Percentiles rank a stretch among this genome's conserved stretches.
These are phyloP conservation scores for Trichoderma sp. DNA, from an alignment of 2,329 filamentous ascomycete species.

Conservation along the genomic window DNA sequence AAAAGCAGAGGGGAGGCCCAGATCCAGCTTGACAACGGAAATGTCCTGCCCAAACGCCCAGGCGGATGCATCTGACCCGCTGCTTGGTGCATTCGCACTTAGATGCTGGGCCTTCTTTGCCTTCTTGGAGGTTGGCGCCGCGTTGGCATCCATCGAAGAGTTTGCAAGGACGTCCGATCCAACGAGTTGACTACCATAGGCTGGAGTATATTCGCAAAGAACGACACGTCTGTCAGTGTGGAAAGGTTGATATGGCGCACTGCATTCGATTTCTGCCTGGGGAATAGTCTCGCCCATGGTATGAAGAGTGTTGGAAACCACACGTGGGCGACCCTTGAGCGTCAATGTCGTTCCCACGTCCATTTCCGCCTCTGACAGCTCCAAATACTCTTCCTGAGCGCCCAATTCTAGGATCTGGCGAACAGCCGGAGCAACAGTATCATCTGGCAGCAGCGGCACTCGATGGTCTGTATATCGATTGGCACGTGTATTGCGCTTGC, in stretches of 20 bases:
- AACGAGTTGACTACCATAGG: conserved; percentile 36
- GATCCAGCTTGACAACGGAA: conserved; percentile 51
- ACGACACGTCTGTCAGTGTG: conserved; percentile 85
- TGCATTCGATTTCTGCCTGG: conserved; percentile 90
- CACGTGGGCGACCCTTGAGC: conserved; percentile 44
- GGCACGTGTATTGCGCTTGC: conserved; percentile 55
- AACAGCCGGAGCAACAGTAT: conserved; percentile 57
- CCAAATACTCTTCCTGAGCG: conserved; percentile 57
- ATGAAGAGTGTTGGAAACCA: conserved; percentile 33
- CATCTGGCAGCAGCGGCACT: conserved; percentile 63
- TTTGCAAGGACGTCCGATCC: conserved; percentile 44
- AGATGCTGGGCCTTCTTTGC: conserved; percentile 33
- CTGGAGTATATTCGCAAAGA: conserved; percentile 64
- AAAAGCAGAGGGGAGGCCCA: conserved; percentile 47
- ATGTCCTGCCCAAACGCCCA: conserved; percentile 66
- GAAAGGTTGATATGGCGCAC: conserved; percentile 92
- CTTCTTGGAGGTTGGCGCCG: conserved; percentile 40
- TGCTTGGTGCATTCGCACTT: not conserved
- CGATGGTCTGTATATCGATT: conserved; percentile 67
- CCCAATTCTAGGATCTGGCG: conserved; percentile 52
- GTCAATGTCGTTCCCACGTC: conserved; percentile 58
- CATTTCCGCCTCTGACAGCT: conserved; percentile 54
- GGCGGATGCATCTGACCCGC: conserved; percentile 28
- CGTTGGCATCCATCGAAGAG: conserved; percentile 43
- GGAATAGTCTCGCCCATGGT: conserved; percentile 65